These are phyloP conservation scores for Blastobotrys apis DNA, from an alignment of 1,139 yeast species.

Conservation along the genomic window DNA sequence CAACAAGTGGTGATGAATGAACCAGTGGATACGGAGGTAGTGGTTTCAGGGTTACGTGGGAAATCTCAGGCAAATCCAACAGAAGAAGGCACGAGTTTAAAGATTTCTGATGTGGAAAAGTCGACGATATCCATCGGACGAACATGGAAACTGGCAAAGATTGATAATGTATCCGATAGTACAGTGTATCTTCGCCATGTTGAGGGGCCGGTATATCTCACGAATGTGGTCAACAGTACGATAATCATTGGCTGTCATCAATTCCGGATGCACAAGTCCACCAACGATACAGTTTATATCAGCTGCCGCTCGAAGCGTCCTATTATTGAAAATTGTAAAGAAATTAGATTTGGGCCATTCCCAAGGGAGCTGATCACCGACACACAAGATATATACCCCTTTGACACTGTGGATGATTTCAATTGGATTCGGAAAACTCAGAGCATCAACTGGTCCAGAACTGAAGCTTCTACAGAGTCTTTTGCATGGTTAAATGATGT, in stretches of 20 bases:
- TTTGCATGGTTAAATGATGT: neutral
- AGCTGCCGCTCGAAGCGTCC: constrained; percentile 31
- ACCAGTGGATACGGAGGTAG: too few species aligned
- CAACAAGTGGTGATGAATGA: too few species aligned
- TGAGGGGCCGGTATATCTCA: constrained; percentile 28
- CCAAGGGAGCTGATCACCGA: constrained; percentile 14
- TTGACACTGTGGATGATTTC: constrained; percentile 31
- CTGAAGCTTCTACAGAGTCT: neutral
- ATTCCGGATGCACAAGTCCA: constrained; percentile 32
- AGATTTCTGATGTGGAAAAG: constrained; percentile 13
- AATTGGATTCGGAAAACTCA: constrained; percentile 27
- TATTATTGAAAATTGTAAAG: constrained; percentile 29
- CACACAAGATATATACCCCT: neutral
- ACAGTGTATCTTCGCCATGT: constrained; percentile 22
- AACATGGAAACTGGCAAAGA: constrained; percentile 16
- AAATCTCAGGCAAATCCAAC: neutral
- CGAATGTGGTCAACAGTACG: constrained; percentile 19
- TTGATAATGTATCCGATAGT: constrained; percentile 23
- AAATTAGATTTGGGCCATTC: constrained; percentile 24
- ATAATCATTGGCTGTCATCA: constrained; percentile 30
- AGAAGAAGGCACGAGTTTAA: constrained; percentile 5
- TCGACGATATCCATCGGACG: constrained; percentile 15
- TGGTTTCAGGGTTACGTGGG: too few species aligned
- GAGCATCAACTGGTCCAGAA: constrained; percentile 24
- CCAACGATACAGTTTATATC: constrained; percentile 20